A percentile compares a stretch with the other conserved stretches of the same genome.
These are phyloP conservation scores for Eucalyptus sp. DNA, from an alignment of 345 rosid species.

Conservation along the genomic window DNA sequence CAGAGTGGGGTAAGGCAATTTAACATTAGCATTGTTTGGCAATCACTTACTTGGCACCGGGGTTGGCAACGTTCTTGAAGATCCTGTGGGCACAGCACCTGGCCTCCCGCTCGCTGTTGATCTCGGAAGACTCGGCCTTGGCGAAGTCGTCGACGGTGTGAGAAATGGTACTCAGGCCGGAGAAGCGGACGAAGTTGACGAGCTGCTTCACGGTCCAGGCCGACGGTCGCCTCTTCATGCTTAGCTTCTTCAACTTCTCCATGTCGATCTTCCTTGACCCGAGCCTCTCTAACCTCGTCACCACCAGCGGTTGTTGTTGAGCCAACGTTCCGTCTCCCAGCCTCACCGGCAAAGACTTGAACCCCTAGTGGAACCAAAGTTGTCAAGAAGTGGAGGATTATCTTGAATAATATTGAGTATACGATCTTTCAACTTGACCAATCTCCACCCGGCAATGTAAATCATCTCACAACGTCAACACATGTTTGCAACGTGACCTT, in stretches of 20 bases:
- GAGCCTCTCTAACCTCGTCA: neutral
- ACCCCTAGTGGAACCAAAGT: neutral
- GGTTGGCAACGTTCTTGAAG: slow-evolving; percentile 38
- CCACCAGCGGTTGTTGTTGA: neutral
- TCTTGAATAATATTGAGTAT: neutral
- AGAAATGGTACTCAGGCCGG: slow-evolving; percentile 36
- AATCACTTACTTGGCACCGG: slow-evolving; percentile 30
- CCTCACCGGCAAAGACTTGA: slow-evolving; percentile 13
- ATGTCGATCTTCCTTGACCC: slow-evolving; percentile 23
- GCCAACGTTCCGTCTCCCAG: neutral
- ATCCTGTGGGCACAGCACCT: slow-evolving; percentile 27
- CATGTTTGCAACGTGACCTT: neutral
- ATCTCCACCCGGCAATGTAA: neutral
- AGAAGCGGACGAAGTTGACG: slow-evolving; percentile 20
- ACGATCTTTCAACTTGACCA: neutral
- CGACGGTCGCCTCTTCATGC: slow-evolving; percentile 12
- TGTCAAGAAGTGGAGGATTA: neutral
- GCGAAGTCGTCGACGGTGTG: slow-evolving; percentile 29
- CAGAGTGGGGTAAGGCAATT: neutral
- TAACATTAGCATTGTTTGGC: neutral
- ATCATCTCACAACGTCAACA: neutral
- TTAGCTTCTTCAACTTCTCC: slow-evolving; percentile 39
- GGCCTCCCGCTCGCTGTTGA: slow-evolving; percentile 44
- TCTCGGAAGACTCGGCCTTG: slow-evolving; percentile 5
- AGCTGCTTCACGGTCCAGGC: slow-evolving; percentile 45